phyloP scores from a whole-genome alignment of 179 eudicot genomes.

The Actinidia arguta region DNA sequence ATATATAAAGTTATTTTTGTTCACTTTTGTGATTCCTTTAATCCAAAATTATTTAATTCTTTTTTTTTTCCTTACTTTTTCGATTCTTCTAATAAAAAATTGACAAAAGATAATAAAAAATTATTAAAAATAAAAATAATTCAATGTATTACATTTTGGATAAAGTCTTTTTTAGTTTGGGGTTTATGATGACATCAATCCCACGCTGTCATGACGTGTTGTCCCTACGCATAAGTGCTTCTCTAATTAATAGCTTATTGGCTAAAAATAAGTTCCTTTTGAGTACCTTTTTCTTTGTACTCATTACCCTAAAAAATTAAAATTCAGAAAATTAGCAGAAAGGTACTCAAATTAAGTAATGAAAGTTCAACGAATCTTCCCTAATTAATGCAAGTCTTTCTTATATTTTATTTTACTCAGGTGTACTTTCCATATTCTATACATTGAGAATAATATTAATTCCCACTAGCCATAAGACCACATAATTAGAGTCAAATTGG shows the following conservation, averaged over 20 bases:
- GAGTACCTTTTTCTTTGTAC: constrained; percentile 10
- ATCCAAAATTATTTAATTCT: too few relatives aligned
- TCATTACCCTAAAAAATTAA: neutral
- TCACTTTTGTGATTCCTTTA: too few relatives aligned
- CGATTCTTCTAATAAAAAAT: too few relatives aligned
- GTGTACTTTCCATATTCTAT: neutral
- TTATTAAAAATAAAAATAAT: too few relatives aligned
- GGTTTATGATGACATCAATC: constrained; percentile 40
- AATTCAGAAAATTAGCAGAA: neutral
- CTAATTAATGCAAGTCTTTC: neutral
- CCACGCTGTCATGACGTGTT: constrained; percentile 47
- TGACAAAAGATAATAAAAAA: too few relatives aligned
- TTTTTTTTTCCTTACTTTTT: too few relatives aligned
- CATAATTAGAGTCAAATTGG: too few relatives aligned
- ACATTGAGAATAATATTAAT: too few relatives aligned
- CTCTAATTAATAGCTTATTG: neutral
- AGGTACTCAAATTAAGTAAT: neutral
- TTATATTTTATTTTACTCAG: neutral
- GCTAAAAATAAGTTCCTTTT: constrained; percentile 5
- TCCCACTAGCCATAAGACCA: too few relatives aligned
- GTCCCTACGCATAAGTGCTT: constrained; percentile 13
- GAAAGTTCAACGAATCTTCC: constrained; percentile 4
- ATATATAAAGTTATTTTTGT: too few relatives aligned
- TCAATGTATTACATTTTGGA: too few relatives aligned
- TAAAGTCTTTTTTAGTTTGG: too few relatives aligned